These are phyloP conservation scores for Acer campestre DNA, from an alignment of 345 rosid species.

Conservation along the genomic window DNA sequence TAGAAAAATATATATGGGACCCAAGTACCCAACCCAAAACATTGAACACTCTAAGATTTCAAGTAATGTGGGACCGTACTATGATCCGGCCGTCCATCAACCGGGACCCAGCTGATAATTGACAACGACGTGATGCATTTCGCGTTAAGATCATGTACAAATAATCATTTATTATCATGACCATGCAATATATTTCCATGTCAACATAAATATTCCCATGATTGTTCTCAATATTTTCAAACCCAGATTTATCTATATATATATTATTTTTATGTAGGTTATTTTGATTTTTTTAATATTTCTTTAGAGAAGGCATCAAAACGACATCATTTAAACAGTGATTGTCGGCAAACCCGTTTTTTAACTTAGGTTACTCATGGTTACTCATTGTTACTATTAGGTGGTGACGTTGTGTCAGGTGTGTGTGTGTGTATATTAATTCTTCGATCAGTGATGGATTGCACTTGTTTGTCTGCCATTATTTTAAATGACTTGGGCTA, in stretches of 20 bases:
- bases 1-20: conserved; percentile 17
- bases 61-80: conserved; percentile 29
- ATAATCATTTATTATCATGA: conserved; percentile 33
- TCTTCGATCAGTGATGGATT: conserved; percentile 13
- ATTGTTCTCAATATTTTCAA: neutral
- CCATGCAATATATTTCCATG: conserved; percentile 29
- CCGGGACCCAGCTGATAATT: conserved; percentile 20
- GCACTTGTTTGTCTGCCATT: conserved; percentile 40
- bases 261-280: neutral
- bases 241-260: neutral
- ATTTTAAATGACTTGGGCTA: neutral
- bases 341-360: conserved; percentile 65
- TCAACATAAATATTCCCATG: neutral
- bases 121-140: conserved; percentile 24
- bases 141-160: conserved; percentile 10
- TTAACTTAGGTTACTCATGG: conserved; percentile 2
- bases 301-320: conserved; percentile 16
- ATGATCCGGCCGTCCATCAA: conserved; percentile 26
- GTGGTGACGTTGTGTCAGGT: neutral
- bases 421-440: neutral
- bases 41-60: conserved; percentile 26
- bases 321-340: conserved; percentile 36
- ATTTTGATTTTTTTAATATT: neutral
- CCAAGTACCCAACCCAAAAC: conserved; percentile 7
- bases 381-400: conserved; percentile 1